Conservation (phyloP, 768 basidiomycete species). For the Panaeolus papilionaceus region DNA sequence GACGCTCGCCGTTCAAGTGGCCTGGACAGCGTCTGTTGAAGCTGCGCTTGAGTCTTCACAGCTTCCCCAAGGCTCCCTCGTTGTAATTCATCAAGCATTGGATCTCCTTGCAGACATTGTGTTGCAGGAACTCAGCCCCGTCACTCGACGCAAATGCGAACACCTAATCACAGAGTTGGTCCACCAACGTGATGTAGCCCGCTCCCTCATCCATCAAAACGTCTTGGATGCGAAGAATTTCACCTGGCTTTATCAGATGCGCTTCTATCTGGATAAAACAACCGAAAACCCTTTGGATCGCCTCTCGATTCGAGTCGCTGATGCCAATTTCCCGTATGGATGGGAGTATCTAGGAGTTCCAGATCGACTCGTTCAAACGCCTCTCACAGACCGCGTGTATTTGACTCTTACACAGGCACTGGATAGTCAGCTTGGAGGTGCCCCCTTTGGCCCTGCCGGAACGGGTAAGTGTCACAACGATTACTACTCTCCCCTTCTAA, state of each 20-base stretch:
- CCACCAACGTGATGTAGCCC: constrained; percentile 95
- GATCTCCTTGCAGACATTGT: constrained; percentile 98
- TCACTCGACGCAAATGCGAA: constrained; percentile 97
- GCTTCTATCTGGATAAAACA: constrained; percentile 85
- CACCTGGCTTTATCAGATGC: constrained; percentile 97
- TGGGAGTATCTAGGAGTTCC: constrained; percentile 99
- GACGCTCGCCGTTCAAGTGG: constrained; percentile 93
- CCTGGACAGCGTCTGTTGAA: constrained; percentile 92
- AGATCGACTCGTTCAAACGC: constrained; percentile 97
- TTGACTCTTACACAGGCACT: constrained; percentile 96
- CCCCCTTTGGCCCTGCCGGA: constrained; percentile 98
- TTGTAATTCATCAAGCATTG: constrained; percentile 80
- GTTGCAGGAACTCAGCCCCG: constrained; percentile 83
- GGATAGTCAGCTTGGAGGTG: constrained; percentile 93
- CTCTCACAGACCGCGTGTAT: constrained; percentile 96
- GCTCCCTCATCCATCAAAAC: constrained; percentile 72
- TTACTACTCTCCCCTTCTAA: constrained; percentile 18
- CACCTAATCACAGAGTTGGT: constrained; percentile 99
- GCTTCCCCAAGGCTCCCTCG: constrained; percentile 69
- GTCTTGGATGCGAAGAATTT: constrained; percentile 75
- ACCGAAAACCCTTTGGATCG: constrained; percentile 82
- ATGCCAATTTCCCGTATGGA: constrained; percentile 94
- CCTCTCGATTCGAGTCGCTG: constrained; percentile 83
- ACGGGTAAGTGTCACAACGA: constrained; percentile 62
- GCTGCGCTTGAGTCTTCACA: constrained; percentile 59